phyloP scores from a whole-genome alignment of 192 early-diverging fungal genomes.

The Backusella mclennaniae region DNA sequence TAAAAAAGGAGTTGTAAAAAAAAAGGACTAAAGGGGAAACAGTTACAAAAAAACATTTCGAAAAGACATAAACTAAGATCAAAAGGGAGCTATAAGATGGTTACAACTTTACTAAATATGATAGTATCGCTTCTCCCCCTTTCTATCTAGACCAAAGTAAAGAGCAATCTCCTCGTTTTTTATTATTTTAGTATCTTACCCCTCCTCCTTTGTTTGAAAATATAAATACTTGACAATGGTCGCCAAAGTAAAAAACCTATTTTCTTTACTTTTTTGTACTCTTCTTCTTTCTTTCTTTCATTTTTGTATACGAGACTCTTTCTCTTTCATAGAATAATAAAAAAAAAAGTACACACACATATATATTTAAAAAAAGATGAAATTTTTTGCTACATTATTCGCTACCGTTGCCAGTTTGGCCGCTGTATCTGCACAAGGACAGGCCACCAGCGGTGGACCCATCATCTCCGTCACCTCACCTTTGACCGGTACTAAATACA shows the following conservation, averaged over 20 bases:
- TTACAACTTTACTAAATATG: not conserved
- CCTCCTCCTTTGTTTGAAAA: not conserved
- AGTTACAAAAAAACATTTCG: not conserved
- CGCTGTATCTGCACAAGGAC: constrained; percentile 4
- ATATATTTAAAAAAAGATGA: constrained; percentile 15
- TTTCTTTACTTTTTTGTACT: not conserved
- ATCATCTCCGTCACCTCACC: constrained; percentile 30
- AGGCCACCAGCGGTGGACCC: not conserved
- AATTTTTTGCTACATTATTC: constrained; percentile 19
- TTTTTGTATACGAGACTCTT: not conserved
- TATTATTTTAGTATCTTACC: not conserved
- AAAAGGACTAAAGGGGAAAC: not conserved
- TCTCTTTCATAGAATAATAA: not conserved
- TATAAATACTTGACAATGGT: not conserved
- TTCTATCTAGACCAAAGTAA: not conserved
- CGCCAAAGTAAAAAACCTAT: no score
- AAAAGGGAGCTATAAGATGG: not conserved
- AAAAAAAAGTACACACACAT: not conserved
- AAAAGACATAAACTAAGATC: not conserved
- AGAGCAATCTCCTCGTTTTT: not conserved
- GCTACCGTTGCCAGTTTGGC: constrained; percentile 23
- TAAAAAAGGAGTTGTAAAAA: not conserved
- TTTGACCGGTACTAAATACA: constrained; percentile 15
- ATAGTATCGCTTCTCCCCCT: not conserved
- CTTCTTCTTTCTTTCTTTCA: not conserved